Evolutionary conservation across 495 filamentous ascomycete species (phyloP).

Genomic region (Corynascus novoguineensis): DNA sequence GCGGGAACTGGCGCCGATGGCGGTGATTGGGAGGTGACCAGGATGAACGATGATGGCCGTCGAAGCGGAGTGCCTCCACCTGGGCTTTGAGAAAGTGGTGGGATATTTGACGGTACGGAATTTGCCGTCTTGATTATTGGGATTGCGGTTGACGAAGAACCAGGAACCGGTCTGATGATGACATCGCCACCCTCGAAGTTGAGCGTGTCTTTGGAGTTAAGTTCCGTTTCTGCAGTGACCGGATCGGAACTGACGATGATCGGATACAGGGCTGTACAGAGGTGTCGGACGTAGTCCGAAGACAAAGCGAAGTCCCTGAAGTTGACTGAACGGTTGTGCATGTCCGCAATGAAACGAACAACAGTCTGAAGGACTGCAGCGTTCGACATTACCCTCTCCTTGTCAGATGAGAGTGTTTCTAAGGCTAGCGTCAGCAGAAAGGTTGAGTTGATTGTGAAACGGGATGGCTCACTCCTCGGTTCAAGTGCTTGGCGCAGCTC

Average conservation of each 20-base stretch:
- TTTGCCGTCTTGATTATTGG: constrained; percentile 69
- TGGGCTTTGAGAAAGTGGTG: constrained; percentile 30
- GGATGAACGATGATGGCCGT: constrained; percentile 81
- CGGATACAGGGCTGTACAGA: constrained; percentile 76
- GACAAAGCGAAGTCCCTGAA: constrained; percentile 77
- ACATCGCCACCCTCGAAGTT: constrained; percentile 84
- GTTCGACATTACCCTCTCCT: constrained; percentile 47
- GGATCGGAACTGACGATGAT: constrained; percentile 77
- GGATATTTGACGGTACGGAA: constrained; percentile 46
- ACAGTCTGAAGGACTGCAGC: constrained; percentile 61
- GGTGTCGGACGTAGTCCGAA: constrained; percentile 70
- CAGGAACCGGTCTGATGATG: constrained; percentile 67
- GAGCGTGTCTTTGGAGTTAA: constrained; percentile 72
- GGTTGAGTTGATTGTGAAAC: neutral
- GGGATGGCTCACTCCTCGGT: constrained; percentile 40
- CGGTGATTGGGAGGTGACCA: constrained; percentile 66
- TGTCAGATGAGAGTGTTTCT: constrained; percentile 35
- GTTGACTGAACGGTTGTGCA: constrained; percentile 62
- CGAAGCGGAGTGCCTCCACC: constrained; percentile 54
- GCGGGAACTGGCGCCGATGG: constrained; percentile 51
- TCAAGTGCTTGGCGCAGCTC: constrained; percentile 46
- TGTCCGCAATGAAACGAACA: constrained; percentile 69
- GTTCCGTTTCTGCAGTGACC: constrained; percentile 73
- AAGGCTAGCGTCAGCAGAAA: constrained; percentile 17
- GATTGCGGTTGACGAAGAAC: constrained; percentile 42